Base-by-base conservation (phyloP, 495 filamentous ascomycete genomes). In the Aspergillus homomorphus region DNA sequence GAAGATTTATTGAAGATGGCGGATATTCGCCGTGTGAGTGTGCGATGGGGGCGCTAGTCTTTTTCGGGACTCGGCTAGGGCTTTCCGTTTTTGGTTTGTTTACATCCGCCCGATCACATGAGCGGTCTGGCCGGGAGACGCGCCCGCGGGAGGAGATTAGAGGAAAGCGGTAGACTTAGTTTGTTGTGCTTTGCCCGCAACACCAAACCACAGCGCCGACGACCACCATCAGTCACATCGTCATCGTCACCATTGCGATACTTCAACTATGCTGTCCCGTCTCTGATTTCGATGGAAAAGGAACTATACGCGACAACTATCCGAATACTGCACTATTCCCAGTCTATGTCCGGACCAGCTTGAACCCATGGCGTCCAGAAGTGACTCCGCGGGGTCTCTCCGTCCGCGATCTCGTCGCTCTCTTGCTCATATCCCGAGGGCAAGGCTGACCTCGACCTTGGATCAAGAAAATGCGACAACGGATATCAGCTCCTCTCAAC, bases 381-480 rank as follows among this genome's bases (percentile, higher is more conserved):
- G 60, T 53, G 73, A 76, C 62, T 66, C 70, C 45, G 68, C 67
- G 65, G 74, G 68, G 55, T 62, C 70, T 19, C 54, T 69, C 60
- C 77, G 80, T 42, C 68, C 65, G 49, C 86, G 87, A 66, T 80
- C 87, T 67, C 86, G 91, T 65, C 91, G 91, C 69, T 94, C 90
- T 9, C 86, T 92, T 56, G 88, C 85, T 23, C 82, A 87, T 68
- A 72, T 84, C 54, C 85, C 83, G 45, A 80, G 78, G 61, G 82
- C 79, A 21, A 70, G 72, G 56, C 71, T 77, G 53, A 70, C 61
- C 43, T 70, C 67, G 48, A 66, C 64, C 21, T 46, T 76, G 54
- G 86, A 90, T 60, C 86, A 89, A 69, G 89, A 91, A 69, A 92
- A 93, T 75, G 78, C 82, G 61, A 90, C 84, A 9, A 69, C 83